These are phyloP conservation scores for Rhizoclosmatium globosum DNA, from an alignment of 192 early-diverging fungal genomes.

Conservation along the genomic window DNA sequence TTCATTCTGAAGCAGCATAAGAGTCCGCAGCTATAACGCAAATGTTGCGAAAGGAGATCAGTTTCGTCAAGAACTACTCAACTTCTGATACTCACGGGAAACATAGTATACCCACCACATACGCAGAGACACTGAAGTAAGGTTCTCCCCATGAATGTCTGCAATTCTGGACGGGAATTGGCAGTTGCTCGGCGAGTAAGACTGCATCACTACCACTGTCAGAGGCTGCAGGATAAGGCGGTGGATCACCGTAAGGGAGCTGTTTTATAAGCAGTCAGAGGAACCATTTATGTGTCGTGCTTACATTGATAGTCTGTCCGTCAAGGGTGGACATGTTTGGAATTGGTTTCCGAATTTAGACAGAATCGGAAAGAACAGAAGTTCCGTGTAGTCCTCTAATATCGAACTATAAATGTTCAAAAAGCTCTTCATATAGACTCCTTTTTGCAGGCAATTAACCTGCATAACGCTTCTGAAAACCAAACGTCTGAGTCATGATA, in stretches of 20 bases:
- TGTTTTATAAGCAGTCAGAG: too few relatives aligned
- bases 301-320: too few relatives aligned
- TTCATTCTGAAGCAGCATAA: slow-evolving; percentile 27
- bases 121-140: slow-evolving; percentile 21
- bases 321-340: too few relatives aligned
- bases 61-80: too few relatives aligned
- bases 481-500: too few relatives aligned
- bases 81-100: slow-evolving; percentile 17
- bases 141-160: background rate
- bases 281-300: too few relatives aligned
- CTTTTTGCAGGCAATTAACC: too few relatives aligned
- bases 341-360: too few relatives aligned
- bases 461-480: too few relatives aligned
- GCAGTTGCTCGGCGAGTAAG: too few relatives aligned
- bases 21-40: background rate
- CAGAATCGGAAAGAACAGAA: too few relatives aligned
- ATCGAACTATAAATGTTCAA: background rate
- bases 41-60: background rate
- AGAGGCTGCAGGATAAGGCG: background rate
- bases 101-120: slow-evolving; percentile 11
- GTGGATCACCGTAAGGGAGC: background rate
- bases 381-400: too few relatives aligned
- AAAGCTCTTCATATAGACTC: background rate
- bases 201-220: background rate
- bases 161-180: background rate